phyloP scores from a whole-genome alignment of 257 asterid genomes.

The Solanum gracilifrons region DNA sequence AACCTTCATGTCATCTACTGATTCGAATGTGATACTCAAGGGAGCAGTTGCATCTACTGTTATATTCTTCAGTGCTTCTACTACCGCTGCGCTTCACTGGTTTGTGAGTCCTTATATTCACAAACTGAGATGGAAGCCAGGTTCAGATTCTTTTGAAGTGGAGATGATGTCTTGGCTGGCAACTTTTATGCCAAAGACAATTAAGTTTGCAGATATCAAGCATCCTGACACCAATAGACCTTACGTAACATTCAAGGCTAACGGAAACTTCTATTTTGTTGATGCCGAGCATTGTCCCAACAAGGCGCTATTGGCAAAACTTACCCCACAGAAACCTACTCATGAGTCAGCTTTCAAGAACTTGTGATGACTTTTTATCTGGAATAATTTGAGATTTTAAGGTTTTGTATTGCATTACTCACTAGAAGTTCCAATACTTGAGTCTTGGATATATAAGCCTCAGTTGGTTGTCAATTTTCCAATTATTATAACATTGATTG shows the following conservation, averaged over 20 bases:
- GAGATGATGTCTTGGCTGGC: slow-evolving; percentile 96
- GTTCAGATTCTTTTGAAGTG: slow-evolving; percentile 86
- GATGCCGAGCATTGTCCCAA: slow-evolving; percentile 81
- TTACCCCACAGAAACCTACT: slow-evolving; percentile 55
- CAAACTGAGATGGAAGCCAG: slow-evolving; percentile 89
- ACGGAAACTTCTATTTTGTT: slow-evolving; percentile 54
- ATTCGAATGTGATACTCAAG: slow-evolving; percentile 63
- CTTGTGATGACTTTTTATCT: slow-evolving; percentile 25
- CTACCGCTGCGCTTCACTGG: slow-evolving; percentile 93
- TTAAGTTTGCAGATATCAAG: slow-evolving; percentile 79
- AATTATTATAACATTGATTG: background rate
- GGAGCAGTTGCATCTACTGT: slow-evolving; percentile 93
- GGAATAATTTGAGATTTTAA: background rate
- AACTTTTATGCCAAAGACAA: slow-evolving; percentile 42
- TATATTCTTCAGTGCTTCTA: slow-evolving; percentile 75
- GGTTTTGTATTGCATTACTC: background rate
- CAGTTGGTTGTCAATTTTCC: background rate
- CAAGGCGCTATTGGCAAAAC: slow-evolving; percentile 75
- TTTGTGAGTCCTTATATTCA: slow-evolving; percentile 91
- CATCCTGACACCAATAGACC: slow-evolving; percentile 73
- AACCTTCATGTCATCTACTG: slow-evolving; percentile 90
- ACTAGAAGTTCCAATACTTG: background rate
- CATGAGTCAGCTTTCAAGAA: slow-evolving; percentile 64
- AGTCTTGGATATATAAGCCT: background rate
- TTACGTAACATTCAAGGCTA: slow-evolving; percentile 75